phyloP scores from a whole-genome alignment of 164 flowering plant species.

The Dillenia suffruticosa region DNA sequence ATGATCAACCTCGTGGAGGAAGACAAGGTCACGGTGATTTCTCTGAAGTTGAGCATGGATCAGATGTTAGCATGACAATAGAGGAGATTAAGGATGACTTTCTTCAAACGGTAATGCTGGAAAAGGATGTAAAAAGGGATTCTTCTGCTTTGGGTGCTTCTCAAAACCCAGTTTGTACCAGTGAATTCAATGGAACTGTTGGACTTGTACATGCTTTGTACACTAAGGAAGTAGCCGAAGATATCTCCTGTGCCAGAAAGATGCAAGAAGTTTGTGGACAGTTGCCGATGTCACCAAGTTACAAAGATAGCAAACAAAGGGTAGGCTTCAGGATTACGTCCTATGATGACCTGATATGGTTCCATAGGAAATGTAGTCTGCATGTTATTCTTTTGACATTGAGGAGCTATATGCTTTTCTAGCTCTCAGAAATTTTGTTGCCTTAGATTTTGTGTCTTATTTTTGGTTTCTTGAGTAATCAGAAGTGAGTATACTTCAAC shows the following conservation, averaged over 20 bases:
- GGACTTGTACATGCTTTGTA: slow-evolving; percentile 7
- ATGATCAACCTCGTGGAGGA: slow-evolving; percentile 32
- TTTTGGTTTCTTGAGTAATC: too few species aligned
- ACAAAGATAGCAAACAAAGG: slow-evolving; percentile 13
- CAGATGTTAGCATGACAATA: slow-evolving; percentile 7
- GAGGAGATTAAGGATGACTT: slow-evolving; percentile 6
- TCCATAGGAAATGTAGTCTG: too few species aligned
- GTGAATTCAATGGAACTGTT: slow-evolving; percentile 7
- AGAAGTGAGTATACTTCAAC: too few species aligned
- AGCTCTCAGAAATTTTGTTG: too few species aligned
- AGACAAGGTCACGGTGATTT: slow-evolving; percentile 10
- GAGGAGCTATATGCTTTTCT: too few species aligned
- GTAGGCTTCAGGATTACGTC: slow-evolving; percentile 16
- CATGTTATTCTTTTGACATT: too few species aligned
- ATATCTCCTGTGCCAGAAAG: not conserved
- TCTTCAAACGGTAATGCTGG: slow-evolving; percentile 5
- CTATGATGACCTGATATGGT: not conserved
- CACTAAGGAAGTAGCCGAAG: slow-evolving; percentile 4
- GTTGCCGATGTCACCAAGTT: slow-evolving; percentile 2
- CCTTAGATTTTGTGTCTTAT: too few species aligned
- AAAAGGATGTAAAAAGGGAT: slow-evolving; percentile 8
- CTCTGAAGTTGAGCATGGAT: slow-evolving; percentile 22
- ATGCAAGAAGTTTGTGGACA: slow-evolving; percentile 14
- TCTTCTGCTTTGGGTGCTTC: slow-evolving; percentile 15
- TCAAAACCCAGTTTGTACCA: slow-evolving; percentile 15